These are phyloP conservation scores for Vicia villosa DNA, from an alignment of 306 rosid genomes.

Conservation along the genomic window DNA sequence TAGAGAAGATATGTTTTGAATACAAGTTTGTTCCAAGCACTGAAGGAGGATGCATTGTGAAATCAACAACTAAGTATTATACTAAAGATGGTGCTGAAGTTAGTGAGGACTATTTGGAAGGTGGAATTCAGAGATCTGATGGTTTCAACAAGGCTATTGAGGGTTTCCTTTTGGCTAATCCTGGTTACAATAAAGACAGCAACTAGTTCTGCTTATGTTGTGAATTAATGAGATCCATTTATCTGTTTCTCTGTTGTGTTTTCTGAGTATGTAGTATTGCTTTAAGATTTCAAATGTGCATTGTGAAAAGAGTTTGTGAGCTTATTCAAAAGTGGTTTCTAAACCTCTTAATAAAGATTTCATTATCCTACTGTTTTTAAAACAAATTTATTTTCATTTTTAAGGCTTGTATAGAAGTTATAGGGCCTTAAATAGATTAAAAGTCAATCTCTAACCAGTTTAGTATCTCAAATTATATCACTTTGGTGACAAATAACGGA, in stretches of 20 bases:
- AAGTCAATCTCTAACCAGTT: not conserved
- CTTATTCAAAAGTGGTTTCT: not conserved
- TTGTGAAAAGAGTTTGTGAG: not conserved
- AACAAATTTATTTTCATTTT: no score
- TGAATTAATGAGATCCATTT: not conserved
- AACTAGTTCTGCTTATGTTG: not conserved
- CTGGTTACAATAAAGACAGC: slow-evolving; percentile 44
- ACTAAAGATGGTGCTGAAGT: slow-evolving; percentile 40
- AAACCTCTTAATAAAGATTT: not conserved
- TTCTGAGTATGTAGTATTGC: not conserved
- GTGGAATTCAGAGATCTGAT: slow-evolving; percentile 44
- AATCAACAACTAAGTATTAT: slow-evolving; percentile 43
- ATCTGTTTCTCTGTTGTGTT: not conserved
- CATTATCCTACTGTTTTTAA: not conserved
- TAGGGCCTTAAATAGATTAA: not conserved
- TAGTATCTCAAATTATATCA: no score
- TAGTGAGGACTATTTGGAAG: slow-evolving; percentile 40
- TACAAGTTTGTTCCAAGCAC: slow-evolving; percentile 36
- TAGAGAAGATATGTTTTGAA: slow-evolving; percentile 49
- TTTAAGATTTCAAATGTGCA: slow-evolving; percentile 5
- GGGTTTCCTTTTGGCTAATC: slow-evolving; percentile 45
- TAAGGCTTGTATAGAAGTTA: not conserved
- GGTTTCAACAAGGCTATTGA: slow-evolving; percentile 53
- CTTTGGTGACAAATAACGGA: no score
- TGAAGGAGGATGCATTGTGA: slow-evolving; percentile 48